Evolutionary conservation across 2,329 filamentous ascomycete genomes (phyloP).

Genomic region (Spiromastix sp.): DNA sequence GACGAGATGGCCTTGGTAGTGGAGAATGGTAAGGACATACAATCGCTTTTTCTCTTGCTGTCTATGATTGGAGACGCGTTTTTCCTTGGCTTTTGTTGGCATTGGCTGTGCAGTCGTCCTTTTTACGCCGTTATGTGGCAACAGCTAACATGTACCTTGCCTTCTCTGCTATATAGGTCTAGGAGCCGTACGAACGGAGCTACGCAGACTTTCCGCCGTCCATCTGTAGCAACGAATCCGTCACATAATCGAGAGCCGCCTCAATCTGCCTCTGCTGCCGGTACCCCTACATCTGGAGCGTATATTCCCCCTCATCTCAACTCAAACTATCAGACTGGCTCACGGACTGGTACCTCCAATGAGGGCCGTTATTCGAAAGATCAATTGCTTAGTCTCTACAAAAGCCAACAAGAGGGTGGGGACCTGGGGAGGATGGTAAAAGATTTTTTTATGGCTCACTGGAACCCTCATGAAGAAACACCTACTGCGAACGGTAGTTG

Average conservation of each 20-base stretch:
- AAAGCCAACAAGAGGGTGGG: conserved; percentile 44
- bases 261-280: conserved; percentile 28
- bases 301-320: conserved; percentile 54
- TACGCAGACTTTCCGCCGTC: conserved; percentile 56
- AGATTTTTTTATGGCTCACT: conserved; percentile 61
- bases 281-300: conserved; percentile 32
- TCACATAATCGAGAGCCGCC: conserved; percentile 36
- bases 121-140: not conserved
- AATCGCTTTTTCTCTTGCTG: not conserved
- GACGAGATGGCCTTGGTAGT: conserved; percentile 48
- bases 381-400: conserved; percentile 66
- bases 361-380: conserved; percentile 65
- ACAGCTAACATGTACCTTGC: not conserved
- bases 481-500: conserved; percentile 53
- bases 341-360: conserved; percentile 44
- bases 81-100: not conserved
- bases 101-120: no score
- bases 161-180: conserved; percentile 37
- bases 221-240: conserved; percentile 48
- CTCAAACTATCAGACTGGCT: conserved; percentile 36
- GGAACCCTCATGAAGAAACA: conserved; percentile 66
- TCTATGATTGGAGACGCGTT: conserved; percentile 1
- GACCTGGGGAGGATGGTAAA: conserved; percentile 51
- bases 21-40: conserved; percentile 61
- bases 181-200: conserved; percentile 53